Evolutionary conservation across 1,139 yeast genomes (phyloP), one percentile per base, ranked within the genome.

Genomic region (Arxiozyma bovina): DNA sequence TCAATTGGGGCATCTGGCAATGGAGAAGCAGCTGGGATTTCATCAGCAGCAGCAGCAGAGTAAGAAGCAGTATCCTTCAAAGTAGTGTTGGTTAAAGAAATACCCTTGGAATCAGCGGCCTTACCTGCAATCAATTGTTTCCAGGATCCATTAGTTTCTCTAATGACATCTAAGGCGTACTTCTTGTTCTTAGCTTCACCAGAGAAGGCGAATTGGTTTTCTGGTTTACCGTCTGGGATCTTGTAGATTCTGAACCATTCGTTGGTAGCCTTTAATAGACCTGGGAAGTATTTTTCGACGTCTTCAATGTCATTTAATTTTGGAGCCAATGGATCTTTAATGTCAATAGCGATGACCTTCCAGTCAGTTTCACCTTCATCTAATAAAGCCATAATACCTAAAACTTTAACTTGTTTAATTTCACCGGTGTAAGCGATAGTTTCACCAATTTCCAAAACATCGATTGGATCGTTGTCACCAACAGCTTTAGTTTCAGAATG

Each of bases 351-450:
- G 64, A 89, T 81, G 54, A 89, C 81, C 73, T 89, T 89, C 96
- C 96, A 89, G 74, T 89, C 96, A 61, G 94, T 83, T 73, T 88
- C 96, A 58, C 96, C 96, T 70, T 88, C 96, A 68, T 89, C 96
- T 62, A 89, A 79, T 64, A 89, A 76, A 43, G 96, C 96, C 80
- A 88, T 80, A 58, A 87, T 82, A 61, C 96, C 96, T 61, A 89
- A 74, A 42, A 87, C 88, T 72, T 87, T 87, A 56, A 88, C 96
- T 70, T 84, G 83, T 67, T 82, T 83, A 63, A 88, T 81, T 66
- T 84, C 85, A 54, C 96, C 96, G 30, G 87, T 81, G 70, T 78
- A 73, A 48, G 83, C 80, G 48, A 87, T 82, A 53, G 77, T 73
- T 66, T 84, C 82, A 63, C 96, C 96, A 58, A 89, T 87, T 72